Conservation (phyloP, 2,329 filamentous ascomycete genomes). For the Cladosporium colombiae region DNA sequence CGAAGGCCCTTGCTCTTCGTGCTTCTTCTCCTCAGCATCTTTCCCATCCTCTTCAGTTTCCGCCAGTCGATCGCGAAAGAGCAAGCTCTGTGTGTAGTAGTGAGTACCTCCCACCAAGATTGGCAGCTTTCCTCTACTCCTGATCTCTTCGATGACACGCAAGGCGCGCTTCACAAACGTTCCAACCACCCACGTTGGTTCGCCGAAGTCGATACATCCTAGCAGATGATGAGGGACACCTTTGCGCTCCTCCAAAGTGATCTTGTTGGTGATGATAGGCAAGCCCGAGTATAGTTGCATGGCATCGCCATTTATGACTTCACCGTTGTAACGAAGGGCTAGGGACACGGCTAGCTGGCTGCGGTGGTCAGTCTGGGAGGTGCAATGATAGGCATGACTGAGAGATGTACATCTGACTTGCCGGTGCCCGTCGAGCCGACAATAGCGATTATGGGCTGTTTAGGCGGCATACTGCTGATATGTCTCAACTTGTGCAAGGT, state of each 20-base stretch:
- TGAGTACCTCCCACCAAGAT: slow-evolving; percentile 93
- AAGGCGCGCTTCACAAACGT: slow-evolving; percentile 72
- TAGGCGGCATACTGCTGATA: slow-evolving; percentile 15
- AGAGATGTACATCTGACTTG: slow-evolving; percentile 74
- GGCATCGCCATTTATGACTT: slow-evolving; percentile 95
- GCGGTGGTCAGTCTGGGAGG: slow-evolving; percentile 39
- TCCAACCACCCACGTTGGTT: slow-evolving; percentile 81
- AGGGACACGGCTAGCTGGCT: slow-evolving; percentile 83
- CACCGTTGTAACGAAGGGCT: slow-evolving; percentile 79
- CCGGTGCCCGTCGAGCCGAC: slow-evolving; percentile 91
- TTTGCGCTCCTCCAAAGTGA: slow-evolving; percentile 70
- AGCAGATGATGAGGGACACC: slow-evolving; percentile 87
- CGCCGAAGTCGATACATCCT: slow-evolving; percentile 71
- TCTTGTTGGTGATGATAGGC: slow-evolving; percentile 94
- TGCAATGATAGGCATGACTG: neutral
- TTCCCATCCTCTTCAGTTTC: slow-evolving; percentile 28
- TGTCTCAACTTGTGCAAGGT: neutral
- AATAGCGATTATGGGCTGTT: slow-evolving; percentile 70
- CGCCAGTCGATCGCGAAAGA: slow-evolving; percentile 74
- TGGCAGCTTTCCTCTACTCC: slow-evolving; percentile 74
- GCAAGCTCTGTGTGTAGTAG: slow-evolving; percentile 87
- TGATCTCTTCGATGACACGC: slow-evolving; percentile 73
- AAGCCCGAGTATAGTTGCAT: slow-evolving; percentile 96
- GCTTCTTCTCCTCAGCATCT: slow-evolving; percentile 20
- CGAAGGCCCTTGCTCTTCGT: slow-evolving; percentile 33